Conservation (phyloP, 1,284 basidiomycete genomes). For the Cystobasidium slooffiae region DNA sequence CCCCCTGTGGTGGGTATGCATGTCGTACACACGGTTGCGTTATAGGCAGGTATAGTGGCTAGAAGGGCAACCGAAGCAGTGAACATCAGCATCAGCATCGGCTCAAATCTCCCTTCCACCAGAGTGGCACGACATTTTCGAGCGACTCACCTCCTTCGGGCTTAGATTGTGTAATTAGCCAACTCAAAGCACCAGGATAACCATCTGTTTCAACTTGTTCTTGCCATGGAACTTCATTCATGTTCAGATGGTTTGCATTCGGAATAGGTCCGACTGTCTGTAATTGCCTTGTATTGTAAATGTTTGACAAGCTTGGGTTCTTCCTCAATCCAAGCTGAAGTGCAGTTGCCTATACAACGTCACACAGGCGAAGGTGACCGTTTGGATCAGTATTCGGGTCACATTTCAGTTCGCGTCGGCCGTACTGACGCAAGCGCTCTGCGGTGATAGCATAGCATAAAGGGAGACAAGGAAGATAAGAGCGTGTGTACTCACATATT, state of each 20-base stretch:
- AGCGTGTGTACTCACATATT: constrained; percentile 18
- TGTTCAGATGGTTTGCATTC: constrained; percentile 31
- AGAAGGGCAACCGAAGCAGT: neutral
- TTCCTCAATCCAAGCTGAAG: constrained; percentile 2
- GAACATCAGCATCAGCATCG: too few relatives aligned
- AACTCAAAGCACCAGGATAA: constrained; percentile 28
- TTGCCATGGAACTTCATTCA: constrained; percentile 38
- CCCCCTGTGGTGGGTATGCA: constrained; percentile 21
- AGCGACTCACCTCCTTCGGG: constrained; percentile 42
- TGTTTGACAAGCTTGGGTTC: neutral
- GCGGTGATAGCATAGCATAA: neutral
- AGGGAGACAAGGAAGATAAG: neutral
- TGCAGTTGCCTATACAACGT: constrained; percentile 2
- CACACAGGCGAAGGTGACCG: neutral
- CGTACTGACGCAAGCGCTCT: too few relatives aligned
- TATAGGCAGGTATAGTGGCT: constrained; percentile 21
- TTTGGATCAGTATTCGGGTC: neutral
- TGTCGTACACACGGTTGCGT: constrained; percentile 29
- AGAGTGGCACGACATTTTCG: too few relatives aligned
- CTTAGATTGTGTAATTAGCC: constrained; percentile 26
- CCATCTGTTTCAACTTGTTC: constrained; percentile 36
- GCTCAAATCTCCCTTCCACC: too few relatives aligned
- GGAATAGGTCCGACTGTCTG: constrained; percentile 35
- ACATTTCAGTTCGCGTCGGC: neutral
- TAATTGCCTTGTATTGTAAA: constrained; percentile 6